Evolutionary conservation across 495 filamentous ascomycete species (phyloP).

Genomic region (Mytilinidion resinicola): DNA sequence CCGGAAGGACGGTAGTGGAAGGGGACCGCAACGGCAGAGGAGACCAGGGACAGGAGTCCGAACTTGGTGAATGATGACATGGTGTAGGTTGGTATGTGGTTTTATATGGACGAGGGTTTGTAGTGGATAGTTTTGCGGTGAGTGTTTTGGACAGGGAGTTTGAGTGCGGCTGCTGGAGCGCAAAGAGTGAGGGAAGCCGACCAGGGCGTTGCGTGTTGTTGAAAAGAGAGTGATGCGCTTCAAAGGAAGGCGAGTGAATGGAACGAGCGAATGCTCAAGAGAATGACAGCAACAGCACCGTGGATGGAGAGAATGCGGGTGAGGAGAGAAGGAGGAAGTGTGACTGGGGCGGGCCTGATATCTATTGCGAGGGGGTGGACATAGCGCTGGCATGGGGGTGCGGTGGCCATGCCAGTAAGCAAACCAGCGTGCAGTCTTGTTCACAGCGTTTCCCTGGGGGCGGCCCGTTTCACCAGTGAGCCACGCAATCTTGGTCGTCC

Average conservation of each 20-base stretch:
- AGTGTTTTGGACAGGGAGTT: slow-evolving; percentile 8
- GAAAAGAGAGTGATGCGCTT: slow-evolving; percentile 24
- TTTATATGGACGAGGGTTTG: neutral
- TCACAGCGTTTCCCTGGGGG: neutral
- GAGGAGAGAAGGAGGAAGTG: slow-evolving; percentile 14
- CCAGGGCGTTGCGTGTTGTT: slow-evolving; percentile 33
- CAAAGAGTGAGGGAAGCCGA: slow-evolving; percentile 25
- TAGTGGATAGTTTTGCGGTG: neutral
- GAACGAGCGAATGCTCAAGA: slow-evolving; percentile 37
- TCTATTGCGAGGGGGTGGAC: neutral
- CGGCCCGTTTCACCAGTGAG: neutral
- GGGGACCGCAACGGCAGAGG: slow-evolving; percentile 20
- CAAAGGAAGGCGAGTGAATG: slow-evolving; percentile 27
- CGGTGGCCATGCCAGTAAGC: neutral
- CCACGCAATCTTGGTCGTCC: slow-evolving; percentile 3
- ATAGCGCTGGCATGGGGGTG: neutral
- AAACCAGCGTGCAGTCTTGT: neutral
- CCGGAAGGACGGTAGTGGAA: slow-evolving; percentile 7
- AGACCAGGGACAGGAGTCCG: slow-evolving; percentile 28
- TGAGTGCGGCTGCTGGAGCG: slow-evolving; percentile 27
- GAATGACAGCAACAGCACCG: slow-evolving; percentile 28
- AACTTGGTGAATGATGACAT: slow-evolving; percentile 26
- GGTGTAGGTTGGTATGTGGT: neutral
- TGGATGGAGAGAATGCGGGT: slow-evolving; percentile 8
- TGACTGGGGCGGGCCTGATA: slow-evolving; percentile 18